Percentiles rank a stretch among this genome's conserved stretches.
Conservation (phyloP, 2,329 filamentous ascomycete genomes). For the Blastomyces gilchristii region DNA sequence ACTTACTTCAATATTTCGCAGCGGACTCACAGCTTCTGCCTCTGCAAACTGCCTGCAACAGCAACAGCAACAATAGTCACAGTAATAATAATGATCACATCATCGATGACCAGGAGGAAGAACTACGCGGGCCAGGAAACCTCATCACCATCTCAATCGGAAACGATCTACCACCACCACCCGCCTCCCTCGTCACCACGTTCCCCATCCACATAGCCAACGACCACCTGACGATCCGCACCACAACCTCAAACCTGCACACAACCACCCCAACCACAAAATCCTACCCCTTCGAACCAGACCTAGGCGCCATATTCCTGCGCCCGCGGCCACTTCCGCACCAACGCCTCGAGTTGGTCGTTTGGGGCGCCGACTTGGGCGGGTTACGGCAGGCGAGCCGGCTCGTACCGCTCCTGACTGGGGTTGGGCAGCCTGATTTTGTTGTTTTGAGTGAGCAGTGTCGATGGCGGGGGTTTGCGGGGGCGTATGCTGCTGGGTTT, state of each 20-base stretch:
- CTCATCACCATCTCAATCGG: constrained; percentile 31
- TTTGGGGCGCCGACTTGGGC: constrained; percentile 44
- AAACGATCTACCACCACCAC: constrained; percentile 14
- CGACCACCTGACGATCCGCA: constrained; percentile 11
- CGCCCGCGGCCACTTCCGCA: constrained; percentile 33
- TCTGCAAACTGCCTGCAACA: not conserved
- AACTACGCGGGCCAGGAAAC: constrained; percentile 30
- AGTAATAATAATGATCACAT: not conserved
- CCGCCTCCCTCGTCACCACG: constrained; percentile 9
- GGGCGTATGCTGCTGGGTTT: constrained; percentile 45
- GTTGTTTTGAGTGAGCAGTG: constrained; percentile 39
- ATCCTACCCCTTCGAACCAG: constrained; percentile 23
- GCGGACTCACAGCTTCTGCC: constrained; percentile 40
- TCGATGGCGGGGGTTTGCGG: constrained; percentile 43
- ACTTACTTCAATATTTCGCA: constrained; percentile 48
- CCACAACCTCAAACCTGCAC: not conserved
- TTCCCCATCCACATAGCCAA: constrained; percentile 23
- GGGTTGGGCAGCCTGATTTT: constrained; percentile 50
- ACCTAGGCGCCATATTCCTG: constrained; percentile 43
- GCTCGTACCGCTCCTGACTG: constrained; percentile 46
- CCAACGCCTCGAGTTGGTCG: constrained; percentile 44
- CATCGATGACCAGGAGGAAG: constrained; percentile 14
- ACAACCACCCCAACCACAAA: constrained; percentile 15
- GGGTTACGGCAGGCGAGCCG: constrained; percentile 43
- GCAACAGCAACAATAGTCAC: not conserved